Percentiles rank a stretch among this genome's conserved stretches.
These are phyloP conservation scores for Capronia americana DNA, from an alignment of 2,329 filamentous ascomycete species.

Conservation along the genomic window DNA sequence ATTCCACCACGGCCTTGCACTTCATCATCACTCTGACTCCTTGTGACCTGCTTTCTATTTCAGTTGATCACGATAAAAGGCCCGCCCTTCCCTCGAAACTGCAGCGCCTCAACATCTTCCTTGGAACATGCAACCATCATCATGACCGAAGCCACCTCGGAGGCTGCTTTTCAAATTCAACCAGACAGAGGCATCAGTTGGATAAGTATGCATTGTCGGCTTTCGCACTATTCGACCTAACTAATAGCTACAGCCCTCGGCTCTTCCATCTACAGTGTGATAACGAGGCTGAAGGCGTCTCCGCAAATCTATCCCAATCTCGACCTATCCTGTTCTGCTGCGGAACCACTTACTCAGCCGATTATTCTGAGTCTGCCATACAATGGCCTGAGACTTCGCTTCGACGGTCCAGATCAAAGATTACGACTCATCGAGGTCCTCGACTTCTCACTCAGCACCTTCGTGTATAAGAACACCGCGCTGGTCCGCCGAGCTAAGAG, in stretches of 20 bases:
- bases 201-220: conserved; percentile 52
- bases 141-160: conserved; percentile 29
- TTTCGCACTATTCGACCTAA: neutral
- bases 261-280: conserved; percentile 85
- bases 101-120: neutral
- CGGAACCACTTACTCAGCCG: conserved; percentile 74
- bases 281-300: conserved; percentile 87
- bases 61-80: conserved; percentile 10
- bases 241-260: conserved; percentile 70
- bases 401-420: conserved; percentile 91
- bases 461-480: conserved; percentile 82
- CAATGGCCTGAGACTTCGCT: conserved; percentile 88
- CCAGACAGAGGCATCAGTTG: conserved; percentile 72
- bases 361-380: conserved; percentile 77
- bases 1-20: neutral
- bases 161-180: conserved; percentile 62
- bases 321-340: conserved; percentile 79
- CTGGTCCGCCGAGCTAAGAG: conserved; percentile 66
- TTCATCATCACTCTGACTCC: conserved; percentile 13
- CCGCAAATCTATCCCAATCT: conserved; percentile 82
- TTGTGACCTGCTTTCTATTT: conserved; percentile 21
- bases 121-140: conserved; percentile 18
- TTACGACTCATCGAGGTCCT: conserved; percentile 87
- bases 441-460: conserved; percentile 83
- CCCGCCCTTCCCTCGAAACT: neutral